Conservation (phyloP, 75 land plant species). For the Pinus taeda region DNA sequence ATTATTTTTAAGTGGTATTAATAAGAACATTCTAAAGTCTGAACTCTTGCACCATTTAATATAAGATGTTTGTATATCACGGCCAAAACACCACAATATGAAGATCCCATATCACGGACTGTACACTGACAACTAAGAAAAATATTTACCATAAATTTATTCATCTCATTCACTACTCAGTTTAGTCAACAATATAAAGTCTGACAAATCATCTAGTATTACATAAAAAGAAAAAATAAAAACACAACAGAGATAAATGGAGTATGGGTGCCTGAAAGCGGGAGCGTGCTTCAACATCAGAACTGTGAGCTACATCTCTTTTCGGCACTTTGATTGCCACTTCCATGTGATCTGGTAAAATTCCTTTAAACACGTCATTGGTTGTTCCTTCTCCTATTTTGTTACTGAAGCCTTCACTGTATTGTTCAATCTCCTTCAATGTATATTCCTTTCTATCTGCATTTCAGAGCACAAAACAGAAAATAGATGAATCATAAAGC, state of each 20-base stretch:
- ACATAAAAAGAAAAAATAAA: not conserved
- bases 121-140: not conserved
- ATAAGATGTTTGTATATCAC: too few relatives aligned
- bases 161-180: not conserved
- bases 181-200: too few relatives aligned
- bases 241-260: not conserved
- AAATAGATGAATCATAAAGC: not conserved
- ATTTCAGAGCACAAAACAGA: not conserved
- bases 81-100: not conserved
- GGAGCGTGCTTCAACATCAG: conserved; percentile 24
- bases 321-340: conserved; percentile 25
- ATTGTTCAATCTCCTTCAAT: conserved; percentile 12
- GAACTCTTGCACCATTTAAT: not conserved
- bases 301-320: conserved; percentile 10
- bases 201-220: too few relatives aligned
- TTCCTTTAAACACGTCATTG: conserved; percentile 27
- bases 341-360: conserved; percentile 23
- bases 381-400: conserved; percentile 25
- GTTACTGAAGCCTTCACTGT: conserved; percentile 25
- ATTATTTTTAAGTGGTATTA: not conserved
- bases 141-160: not conserved
- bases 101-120: not conserved
- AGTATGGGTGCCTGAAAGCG: conserved; percentile 13
- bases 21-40: not conserved
- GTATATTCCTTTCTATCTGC: conserved; percentile 15